Evolutionary conservation across 78 protist genomes (phyloP).

Genomic region (Speleostelium caveatum): DNA sequence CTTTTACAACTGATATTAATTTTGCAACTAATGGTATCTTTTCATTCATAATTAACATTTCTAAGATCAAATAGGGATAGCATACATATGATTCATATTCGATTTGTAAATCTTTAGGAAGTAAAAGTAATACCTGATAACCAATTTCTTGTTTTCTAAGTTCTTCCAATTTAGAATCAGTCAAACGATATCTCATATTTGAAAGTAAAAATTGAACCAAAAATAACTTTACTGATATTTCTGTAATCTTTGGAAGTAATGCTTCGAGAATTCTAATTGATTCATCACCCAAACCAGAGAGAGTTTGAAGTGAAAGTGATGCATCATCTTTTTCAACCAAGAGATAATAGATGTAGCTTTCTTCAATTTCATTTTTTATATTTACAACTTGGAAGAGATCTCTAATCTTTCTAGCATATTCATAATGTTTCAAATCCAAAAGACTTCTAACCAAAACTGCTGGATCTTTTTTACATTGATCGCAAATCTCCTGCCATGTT

Average conservation of each 20-base stretch:
- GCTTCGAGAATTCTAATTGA: slow-evolving; percentile 10
- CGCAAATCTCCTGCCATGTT: slow-evolving; percentile 60
- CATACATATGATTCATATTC: slow-evolving; percentile 18
- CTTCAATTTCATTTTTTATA: slow-evolving; percentile 66
- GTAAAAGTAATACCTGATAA: slow-evolving; percentile 25
- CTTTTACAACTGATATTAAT: slow-evolving; percentile 42
- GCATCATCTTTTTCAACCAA: slow-evolving; percentile 77
- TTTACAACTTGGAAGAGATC: slow-evolving; percentile 35
- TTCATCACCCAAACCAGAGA: slow-evolving; percentile 48
- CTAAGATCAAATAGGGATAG: slow-evolving; percentile 52
- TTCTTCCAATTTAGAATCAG: slow-evolving; percentile 2
- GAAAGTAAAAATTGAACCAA: slow-evolving; percentile 72
- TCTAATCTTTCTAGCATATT: slow-evolving; percentile 45
- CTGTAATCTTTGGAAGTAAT: slow-evolving; percentile 20
- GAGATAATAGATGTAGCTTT: slow-evolving; percentile 49
- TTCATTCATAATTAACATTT: slow-evolving; percentile 77
- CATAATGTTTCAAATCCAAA: slow-evolving; percentile 51
- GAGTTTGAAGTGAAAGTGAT: slow-evolving; percentile 44
- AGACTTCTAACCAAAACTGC: slow-evolving; percentile 30
- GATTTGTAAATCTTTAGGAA: slow-evolving; percentile 40
- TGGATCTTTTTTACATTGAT: slow-evolving; percentile 47
- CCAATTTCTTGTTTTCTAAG: slow-evolving; percentile 42
- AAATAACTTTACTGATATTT: slow-evolving; percentile 52
- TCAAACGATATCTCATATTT: slow-evolving; percentile 18
- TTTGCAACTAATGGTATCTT: slow-evolving; percentile 71